These are phyloP conservation scores for Calonectria hawksworthii DNA, from an alignment of 2,329 filamentous ascomycete species.

Conservation along the genomic window DNA sequence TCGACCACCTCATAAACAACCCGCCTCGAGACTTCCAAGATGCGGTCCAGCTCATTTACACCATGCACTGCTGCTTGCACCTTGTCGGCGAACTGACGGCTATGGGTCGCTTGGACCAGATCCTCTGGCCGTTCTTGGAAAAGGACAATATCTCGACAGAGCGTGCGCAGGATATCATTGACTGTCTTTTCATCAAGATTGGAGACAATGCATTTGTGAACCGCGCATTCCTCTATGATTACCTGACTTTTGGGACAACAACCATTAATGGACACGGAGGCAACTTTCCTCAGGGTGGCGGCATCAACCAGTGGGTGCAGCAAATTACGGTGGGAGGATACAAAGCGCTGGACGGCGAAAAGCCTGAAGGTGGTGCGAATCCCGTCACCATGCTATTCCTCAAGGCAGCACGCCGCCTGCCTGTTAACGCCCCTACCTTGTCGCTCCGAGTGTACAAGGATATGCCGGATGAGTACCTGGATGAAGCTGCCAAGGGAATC, in stretches of 20 bases:
- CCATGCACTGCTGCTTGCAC: slow-evolving; percentile 1
- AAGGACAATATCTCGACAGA: neutral
- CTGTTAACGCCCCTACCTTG: neutral
- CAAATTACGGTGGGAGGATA: slow-evolving; percentile 1
- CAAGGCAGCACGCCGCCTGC: neutral
- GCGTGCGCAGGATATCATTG: neutral
- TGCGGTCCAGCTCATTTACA: neutral
- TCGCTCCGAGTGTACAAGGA: neutral
- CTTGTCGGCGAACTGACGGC: neutral
- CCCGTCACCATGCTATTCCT: neutral
- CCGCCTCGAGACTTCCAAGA: neutral
- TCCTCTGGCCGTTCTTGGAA: neutral
- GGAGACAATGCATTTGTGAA: neutral
- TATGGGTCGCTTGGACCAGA: neutral
- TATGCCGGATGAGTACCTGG: neutral
- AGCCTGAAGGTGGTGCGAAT: neutral
- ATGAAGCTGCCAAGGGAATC: neutral
- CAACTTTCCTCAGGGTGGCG: neutral
- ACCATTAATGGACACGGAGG: neutral
- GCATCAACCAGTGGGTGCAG: slow-evolving; percentile 4
- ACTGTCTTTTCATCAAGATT: neutral
- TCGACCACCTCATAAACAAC: neutral
- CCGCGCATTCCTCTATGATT: neutral
- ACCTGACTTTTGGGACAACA: neutral
- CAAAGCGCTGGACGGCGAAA: neutral